Conservation (phyloP, 768 basidiomycete genomes). For the Nevesoporus exiguus region DNA sequence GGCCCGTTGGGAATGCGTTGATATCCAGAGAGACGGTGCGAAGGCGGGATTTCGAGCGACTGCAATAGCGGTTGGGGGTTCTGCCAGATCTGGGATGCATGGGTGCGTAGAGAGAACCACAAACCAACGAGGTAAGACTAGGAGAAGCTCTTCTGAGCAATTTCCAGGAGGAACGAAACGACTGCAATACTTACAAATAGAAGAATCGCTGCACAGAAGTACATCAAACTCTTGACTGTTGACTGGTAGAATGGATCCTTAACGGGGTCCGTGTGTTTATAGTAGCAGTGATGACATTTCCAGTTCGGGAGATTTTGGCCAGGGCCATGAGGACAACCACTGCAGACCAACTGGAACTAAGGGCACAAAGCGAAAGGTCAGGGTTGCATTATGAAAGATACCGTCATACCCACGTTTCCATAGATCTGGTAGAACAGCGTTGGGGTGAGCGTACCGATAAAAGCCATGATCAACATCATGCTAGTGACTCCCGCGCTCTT, state of each 20-base stretch:
- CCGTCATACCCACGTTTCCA: slow-evolving; percentile 71
- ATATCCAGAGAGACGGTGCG: slow-evolving; percentile 60
- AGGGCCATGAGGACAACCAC: slow-evolving; percentile 58
- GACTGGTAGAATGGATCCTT: slow-evolving; percentile 95
- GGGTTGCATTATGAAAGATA: background rate
- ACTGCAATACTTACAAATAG: slow-evolving; percentile 64
- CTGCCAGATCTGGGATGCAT: slow-evolving; percentile 99
- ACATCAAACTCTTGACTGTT: slow-evolving; percentile 94
- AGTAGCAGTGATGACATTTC: slow-evolving; percentile 91
- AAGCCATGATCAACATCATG: slow-evolving; percentile 99
- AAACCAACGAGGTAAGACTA: slow-evolving; percentile 96
- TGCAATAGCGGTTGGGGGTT: slow-evolving; percentile 86
- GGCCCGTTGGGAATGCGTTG: slow-evolving; percentile 41
- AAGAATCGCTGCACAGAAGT: slow-evolving; percentile 87
- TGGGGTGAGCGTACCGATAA: slow-evolving; percentile 92
- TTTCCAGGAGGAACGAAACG: background rate
- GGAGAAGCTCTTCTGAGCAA: slow-evolving; percentile 5
- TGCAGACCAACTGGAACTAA: slow-evolving; percentile 86
- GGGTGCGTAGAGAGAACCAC: slow-evolving; percentile 98
- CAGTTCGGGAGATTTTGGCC: slow-evolving; percentile 43
- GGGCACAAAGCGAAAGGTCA: slow-evolving; percentile 15
- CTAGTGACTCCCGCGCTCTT: slow-evolving; percentile 98
- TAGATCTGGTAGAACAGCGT: slow-evolving; percentile 98
- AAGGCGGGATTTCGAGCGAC: slow-evolving; percentile 52
- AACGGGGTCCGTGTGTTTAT: slow-evolving; percentile 90